Evolutionary conservation across 139 green algal genomes (phyloP), one percentile per base, ranked within the genome.

Genomic region (Closterium sp.): DNA sequence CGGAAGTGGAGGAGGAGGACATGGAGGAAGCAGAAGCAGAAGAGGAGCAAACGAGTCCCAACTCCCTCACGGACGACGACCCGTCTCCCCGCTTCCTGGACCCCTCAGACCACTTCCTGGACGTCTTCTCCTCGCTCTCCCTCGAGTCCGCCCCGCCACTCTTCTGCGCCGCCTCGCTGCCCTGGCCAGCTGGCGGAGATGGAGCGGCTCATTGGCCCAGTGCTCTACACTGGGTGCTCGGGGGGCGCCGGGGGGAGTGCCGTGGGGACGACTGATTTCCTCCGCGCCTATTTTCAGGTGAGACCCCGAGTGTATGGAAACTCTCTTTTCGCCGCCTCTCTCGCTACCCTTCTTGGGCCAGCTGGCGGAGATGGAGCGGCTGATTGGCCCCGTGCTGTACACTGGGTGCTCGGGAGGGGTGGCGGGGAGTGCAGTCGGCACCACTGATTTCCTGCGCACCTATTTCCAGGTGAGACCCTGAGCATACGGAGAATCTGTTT

Each of bases 121-220:
- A 38, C 9, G 89, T 45, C 22, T 91, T 84, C 84, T 91, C 89
- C 4, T n/a, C 84, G 30, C 31, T 45, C 7, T 50, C 89, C 11
- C 84, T 91, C 32, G 89, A 91, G 38, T 87, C 89, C 34, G 30
- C 30, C 6, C 62, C 62, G 17, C 89, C 89, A 17, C 89, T 91
- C 29, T 91, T 91, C 84, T 34, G 29, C 19, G 32, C 22, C 31
- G 89, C 32, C 22, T 38, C 89, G 22, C 31, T 31, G 10, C 31
- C 42, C 28, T 38, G 90, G 90, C n/a, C 90, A 92, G 73, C 90
- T 92, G n/a, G 90, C 90, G 17, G 90, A 92, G 73, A n/a, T 92
- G 70, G 90, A 92, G 86, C 34, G 90, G 9, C 31, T 92, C 10
- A 50, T 92, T 42, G 90, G 90, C 38, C 50, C 90, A 4, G 79